A percentile compares a stretch with the other conserved stretches of the same genome.
Evolutionary conservation across 2,329 filamentous ascomycete genomes (phyloP).

Genomic region (Colletotrichum sp.): DNA sequence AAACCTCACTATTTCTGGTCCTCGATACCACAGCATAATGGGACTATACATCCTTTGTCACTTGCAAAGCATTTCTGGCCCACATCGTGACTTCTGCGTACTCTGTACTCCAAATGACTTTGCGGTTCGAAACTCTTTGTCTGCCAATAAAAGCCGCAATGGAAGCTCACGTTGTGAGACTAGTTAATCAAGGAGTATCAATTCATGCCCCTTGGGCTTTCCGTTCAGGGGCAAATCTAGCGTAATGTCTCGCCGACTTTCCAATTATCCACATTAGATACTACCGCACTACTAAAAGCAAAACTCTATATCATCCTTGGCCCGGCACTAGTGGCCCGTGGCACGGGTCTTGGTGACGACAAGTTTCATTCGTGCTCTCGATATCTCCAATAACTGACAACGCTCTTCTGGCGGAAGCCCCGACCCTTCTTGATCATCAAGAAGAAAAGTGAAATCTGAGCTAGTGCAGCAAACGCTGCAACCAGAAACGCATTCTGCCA

Average conservation of each 20-base stretch:
- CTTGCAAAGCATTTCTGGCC: not conserved
- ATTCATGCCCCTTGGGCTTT: not conserved
- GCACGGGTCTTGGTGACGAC: not conserved
- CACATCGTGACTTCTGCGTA: not conserved
- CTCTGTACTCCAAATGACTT: not conserved
- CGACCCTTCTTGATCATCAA: constrained; percentile 2
- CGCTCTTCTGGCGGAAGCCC: not conserved
- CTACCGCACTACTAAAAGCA: not conserved
- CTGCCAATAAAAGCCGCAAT: not conserved
- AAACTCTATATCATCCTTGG: not conserved
- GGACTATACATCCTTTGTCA: not conserved
- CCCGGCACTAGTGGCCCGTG: not conserved
- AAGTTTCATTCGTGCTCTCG: not conserved
- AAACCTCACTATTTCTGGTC: not conserved
- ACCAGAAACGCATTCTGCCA: not conserved
- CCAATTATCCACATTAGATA: not conserved
- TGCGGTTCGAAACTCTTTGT: not conserved
- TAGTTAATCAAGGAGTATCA: not conserved
- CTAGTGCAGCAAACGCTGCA: not conserved
- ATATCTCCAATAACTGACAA: not conserved
- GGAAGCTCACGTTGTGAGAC: fast-evolving
- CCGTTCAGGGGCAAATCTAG: not conserved
- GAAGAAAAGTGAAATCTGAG: not conserved
- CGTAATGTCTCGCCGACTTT: not conserved
- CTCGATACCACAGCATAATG: not conserved